These are phyloP conservation scores for Vitis hybrid DNA, from an alignment of 177 flowering plant genomes.

Conservation along the genomic window DNA sequence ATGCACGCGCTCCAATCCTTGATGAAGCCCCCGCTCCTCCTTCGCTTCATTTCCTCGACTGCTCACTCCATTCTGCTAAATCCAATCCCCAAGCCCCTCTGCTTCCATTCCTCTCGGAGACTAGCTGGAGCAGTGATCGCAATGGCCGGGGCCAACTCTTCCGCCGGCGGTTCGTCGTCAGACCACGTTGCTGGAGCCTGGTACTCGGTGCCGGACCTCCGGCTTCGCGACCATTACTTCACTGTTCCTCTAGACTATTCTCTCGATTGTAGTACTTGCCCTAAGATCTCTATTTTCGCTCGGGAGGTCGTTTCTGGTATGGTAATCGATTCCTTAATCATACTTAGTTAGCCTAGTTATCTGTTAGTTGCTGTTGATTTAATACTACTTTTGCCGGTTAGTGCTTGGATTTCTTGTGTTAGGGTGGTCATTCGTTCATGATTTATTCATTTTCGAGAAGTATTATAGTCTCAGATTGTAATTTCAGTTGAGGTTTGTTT, in stretches of 20 bases:
- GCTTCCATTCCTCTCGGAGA: slow-evolving; percentile 11
- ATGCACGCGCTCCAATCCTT: slow-evolving; percentile 15
- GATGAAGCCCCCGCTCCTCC: slow-evolving; percentile 16
- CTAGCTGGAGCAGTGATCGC: slow-evolving; percentile 3
- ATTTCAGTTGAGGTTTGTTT: background rate
- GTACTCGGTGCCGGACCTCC: slow-evolving; percentile 96
- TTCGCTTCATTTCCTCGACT: background rate
- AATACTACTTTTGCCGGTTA: background rate
- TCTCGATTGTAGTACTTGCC: slow-evolving; percentile 14
- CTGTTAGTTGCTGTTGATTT: background rate
- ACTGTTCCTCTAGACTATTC: slow-evolving; percentile 92
- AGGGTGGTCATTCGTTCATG: background rate
- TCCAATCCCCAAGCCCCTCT: slow-evolving; percentile 1
- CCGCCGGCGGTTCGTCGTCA: slow-evolving; percentile 15
- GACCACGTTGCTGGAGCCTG: slow-evolving; percentile 65
- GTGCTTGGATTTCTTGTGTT: background rate
- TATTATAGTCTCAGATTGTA: background rate
- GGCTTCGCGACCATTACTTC: slow-evolving; percentile 86
- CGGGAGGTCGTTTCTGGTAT: slow-evolving; percentile 98
- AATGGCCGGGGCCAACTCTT: slow-evolving; percentile 23
- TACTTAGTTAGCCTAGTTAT: background rate
- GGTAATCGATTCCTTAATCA: background rate
- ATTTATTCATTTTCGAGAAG: background rate
- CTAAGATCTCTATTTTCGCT: slow-evolving; percentile 74
- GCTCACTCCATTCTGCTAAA: background rate